Conservation (phyloP, 164 flowering plant species). For the Magnolia changhungtana region DNA sequence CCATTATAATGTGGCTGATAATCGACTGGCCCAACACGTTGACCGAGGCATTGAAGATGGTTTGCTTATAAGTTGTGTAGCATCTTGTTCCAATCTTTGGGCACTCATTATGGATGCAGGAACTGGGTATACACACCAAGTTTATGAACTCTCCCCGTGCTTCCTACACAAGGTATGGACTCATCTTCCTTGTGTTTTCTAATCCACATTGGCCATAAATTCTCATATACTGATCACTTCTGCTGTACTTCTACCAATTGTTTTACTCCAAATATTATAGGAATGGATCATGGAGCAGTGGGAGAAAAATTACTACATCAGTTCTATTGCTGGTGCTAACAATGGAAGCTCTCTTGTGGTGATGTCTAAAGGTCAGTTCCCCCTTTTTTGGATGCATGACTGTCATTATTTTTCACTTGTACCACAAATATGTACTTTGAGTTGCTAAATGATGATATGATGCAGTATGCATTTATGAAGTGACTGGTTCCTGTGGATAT, state of each 20-base stretch:
- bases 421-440: background rate
- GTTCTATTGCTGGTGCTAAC: constrained; percentile 74
- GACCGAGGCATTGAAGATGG: constrained; percentile 86
- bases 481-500: background rate
- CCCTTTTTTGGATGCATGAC: constrained; percentile 1
- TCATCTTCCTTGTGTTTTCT: background rate
- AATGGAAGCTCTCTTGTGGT: constrained; percentile 90
- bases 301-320: constrained; percentile 83
- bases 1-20: constrained; percentile 85
- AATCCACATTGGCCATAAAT: background rate
- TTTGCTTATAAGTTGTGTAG: constrained; percentile 71
- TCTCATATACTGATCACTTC: background rate
- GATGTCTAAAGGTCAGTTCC: constrained; percentile 78
- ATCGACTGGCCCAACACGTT: constrained; percentile 72
- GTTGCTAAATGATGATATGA: background rate
- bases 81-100: constrained; percentile 88
- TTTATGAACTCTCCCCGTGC: constrained; percentile 66
- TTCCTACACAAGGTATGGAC: constrained; percentile 70
- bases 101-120: constrained; percentile 96
- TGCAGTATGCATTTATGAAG: background rate
- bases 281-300: constrained; percentile 96
- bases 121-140: constrained; percentile 73
- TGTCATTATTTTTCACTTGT: background rate
- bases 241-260: background rate
- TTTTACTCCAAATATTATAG: constrained; percentile 29